Conservation (phyloP, 192 early-diverging fungal species). For the Geosiphon pyriformis region DNA sequence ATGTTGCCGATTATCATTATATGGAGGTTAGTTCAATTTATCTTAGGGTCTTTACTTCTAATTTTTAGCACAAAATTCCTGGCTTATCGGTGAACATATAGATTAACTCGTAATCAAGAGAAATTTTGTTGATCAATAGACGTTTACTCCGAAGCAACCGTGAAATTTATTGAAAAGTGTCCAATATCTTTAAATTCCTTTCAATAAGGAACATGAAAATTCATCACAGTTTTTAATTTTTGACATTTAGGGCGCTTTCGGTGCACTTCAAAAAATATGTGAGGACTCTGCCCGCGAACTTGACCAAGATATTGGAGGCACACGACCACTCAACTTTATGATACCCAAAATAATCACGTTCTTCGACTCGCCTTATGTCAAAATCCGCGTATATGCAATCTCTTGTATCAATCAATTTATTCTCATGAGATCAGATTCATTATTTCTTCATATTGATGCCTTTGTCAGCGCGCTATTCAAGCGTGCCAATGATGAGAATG, state of each 20-base stretch:
- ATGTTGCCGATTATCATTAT: constrained; percentile 58
- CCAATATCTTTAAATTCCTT: too few relatives aligned
- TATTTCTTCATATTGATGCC: constrained; percentile 61
- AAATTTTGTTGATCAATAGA: too few relatives aligned
- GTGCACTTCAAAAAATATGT: constrained; percentile 90
- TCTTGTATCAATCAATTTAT: constrained; percentile 85
- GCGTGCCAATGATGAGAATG: constrained; percentile 75
- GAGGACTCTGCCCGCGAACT: constrained; percentile 86
- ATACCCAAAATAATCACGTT: constrained; percentile 85
- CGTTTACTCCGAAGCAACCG: too few relatives aligned
- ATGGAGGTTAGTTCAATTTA: constrained; percentile 60
- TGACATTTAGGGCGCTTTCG: constrained; percentile 72
- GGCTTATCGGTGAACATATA: too few relatives aligned
- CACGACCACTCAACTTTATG: constrained; percentile 75
- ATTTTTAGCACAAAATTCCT: too few relatives aligned
- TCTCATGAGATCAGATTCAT: constrained; percentile 62
- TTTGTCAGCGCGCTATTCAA: constrained; percentile 78
- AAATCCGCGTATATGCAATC: constrained; percentile 78
- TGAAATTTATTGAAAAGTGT: too few relatives aligned
- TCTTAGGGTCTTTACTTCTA: too few relatives aligned
- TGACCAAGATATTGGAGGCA: constrained; percentile 67
- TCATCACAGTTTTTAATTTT: too few relatives aligned
- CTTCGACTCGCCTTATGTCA: constrained; percentile 69
- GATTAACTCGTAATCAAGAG: too few relatives aligned
- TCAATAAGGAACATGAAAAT: too few relatives aligned